phyloP scores from a whole-genome alignment of 2,329 filamentous ascomycete genomes.

The Plectosphaerella cucumerina region DNA sequence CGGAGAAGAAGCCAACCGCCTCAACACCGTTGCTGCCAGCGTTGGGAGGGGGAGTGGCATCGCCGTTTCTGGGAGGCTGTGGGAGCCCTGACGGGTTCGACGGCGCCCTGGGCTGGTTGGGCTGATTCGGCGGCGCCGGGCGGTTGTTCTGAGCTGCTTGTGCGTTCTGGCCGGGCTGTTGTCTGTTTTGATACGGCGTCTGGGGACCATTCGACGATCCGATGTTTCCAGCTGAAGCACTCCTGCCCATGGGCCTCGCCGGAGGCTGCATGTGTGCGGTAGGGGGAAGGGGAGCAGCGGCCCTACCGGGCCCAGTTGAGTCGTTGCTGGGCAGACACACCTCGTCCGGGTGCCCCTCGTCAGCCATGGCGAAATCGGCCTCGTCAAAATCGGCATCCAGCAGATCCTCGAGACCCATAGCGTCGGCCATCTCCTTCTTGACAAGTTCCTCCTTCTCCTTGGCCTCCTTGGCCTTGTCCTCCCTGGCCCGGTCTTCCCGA shows the following conservation, averaged over 20 bases:
- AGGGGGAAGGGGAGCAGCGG: not conserved
- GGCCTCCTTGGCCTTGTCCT: not conserved
- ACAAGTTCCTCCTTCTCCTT: slow-evolving; percentile 4
- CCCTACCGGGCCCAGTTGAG: slow-evolving; percentile 13
- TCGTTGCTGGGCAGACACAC: slow-evolving; percentile 50
- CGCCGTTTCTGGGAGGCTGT: slow-evolving; percentile 5
- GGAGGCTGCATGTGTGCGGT: slow-evolving; percentile 32
- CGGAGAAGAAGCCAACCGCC: slow-evolving; percentile 65
- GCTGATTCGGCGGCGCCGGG: slow-evolving; percentile 16
- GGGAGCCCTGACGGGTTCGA: slow-evolving; percentile 10
- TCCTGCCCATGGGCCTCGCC: slow-evolving; percentile 23
- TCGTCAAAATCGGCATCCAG: slow-evolving; percentile 64
- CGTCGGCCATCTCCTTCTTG: slow-evolving; percentile 8
- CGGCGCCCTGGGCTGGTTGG: slow-evolving; percentile 10
- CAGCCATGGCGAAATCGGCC: slow-evolving; percentile 66
- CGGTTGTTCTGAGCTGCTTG: slow-evolving; percentile 2
- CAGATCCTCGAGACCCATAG: slow-evolving; percentile 13
- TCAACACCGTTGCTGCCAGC: slow-evolving; percentile 25
- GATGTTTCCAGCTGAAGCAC: slow-evolving; percentile 22
- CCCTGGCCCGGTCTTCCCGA: slow-evolving; percentile 5
- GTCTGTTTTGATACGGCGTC: slow-evolving; percentile 25
- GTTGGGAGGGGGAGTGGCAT: slow-evolving; percentile 16
- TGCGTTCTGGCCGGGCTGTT: slow-evolving; percentile 11
- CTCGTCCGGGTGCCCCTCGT: slow-evolving; percentile 73
- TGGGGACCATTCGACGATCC: slow-evolving; percentile 26